These are phyloP conservation scores for Aquanectria penicillioides DNA, from an alignment of 2,329 filamentous ascomycete species.

Conservation along the genomic window DNA sequence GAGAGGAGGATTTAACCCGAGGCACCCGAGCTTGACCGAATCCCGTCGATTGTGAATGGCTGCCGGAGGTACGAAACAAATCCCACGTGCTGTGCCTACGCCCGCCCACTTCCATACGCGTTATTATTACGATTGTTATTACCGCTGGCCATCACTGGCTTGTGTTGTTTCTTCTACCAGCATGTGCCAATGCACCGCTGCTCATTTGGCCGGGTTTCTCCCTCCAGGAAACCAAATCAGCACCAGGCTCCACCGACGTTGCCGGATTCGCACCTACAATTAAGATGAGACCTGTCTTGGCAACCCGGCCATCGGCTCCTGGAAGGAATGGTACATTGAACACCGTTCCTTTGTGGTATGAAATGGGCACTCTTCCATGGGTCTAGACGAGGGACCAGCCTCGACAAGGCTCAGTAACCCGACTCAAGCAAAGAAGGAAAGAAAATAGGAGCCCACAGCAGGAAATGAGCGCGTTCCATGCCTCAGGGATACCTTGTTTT, in stretches of 20 bases:
- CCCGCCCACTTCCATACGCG: not conserved
- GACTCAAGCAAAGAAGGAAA: not conserved
- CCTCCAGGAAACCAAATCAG: slow-evolving; percentile 2
- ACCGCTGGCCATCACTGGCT: not conserved
- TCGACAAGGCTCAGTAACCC: not conserved
- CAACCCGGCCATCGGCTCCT: slow-evolving; percentile 30
- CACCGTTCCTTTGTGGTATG: not conserved
- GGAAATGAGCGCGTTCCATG: not conserved
- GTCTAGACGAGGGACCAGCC: slow-evolving; percentile 8
- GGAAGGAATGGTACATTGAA: slow-evolving; percentile 39
- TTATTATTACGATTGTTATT: slow-evolving; percentile 11
- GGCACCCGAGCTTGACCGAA: slow-evolving; percentile 9
- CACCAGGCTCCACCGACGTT: slow-evolving; percentile 28
- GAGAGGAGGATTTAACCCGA: not conserved
- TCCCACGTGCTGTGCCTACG: too few species aligned
- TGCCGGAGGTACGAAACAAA: not conserved
- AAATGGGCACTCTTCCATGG: slow-evolving; percentile 3
- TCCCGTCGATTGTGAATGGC: slow-evolving; percentile 7
- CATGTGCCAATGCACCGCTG: not conserved
- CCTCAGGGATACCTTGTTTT: not conserved
- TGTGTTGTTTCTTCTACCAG: not conserved
- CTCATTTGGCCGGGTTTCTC: not conserved
- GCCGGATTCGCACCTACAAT: slow-evolving; percentile 32
- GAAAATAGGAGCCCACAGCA: not conserved
- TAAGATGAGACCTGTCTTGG: slow-evolving; percentile 43